phyloP scores from a whole-genome alignment of 805 yeast genomes.

The Dipodascopsis uninucleata region DNA sequence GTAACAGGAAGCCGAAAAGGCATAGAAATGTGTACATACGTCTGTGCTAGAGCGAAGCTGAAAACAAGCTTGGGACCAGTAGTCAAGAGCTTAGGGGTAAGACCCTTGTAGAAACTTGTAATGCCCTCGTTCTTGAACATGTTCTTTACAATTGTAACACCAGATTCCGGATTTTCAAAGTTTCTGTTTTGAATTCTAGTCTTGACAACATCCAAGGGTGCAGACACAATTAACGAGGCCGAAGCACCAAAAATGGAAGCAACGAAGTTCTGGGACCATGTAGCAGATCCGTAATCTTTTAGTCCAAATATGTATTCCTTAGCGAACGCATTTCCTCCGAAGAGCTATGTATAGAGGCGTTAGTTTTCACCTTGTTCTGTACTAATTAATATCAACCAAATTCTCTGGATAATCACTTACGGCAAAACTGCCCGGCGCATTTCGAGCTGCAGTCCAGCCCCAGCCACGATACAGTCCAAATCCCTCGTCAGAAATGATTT shows the following conservation, averaged over 20 bases:
- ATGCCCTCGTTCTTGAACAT: constrained; percentile 79
- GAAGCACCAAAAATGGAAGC: constrained; percentile 96
- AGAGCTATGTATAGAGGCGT: constrained; percentile 41
- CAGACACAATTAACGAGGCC: constrained; percentile 92
- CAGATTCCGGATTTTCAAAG: constrained; percentile 93
- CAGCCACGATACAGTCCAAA: constrained; percentile 92
- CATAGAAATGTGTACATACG: constrained; percentile 35
- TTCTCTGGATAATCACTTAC: constrained; percentile 3
- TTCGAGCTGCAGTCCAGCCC: constrained; percentile 99
- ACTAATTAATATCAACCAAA: background rate
- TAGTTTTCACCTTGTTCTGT: background rate
- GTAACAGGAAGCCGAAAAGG: background rate
- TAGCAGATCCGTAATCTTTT: constrained; percentile 81
- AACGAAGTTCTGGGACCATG: constrained; percentile 92
- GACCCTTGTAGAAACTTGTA: constrained; percentile 89
- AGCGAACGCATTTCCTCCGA: constrained; percentile 98
- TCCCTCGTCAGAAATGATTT: constrained; percentile 86
- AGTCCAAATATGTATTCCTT: constrained; percentile 90
- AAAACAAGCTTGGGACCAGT: constrained; percentile 98
- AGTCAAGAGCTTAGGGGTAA: constrained; percentile 92
- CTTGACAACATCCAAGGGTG: constrained; percentile 96
- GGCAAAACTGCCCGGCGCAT: constrained; percentile 98
- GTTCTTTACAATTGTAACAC: constrained; percentile 86
- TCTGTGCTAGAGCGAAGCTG: constrained; percentile 96
- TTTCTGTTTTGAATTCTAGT: constrained; percentile 96